Base-by-base conservation (phyloP, 1,139 yeast species). In the Saccharomyces hybrid region DNA sequence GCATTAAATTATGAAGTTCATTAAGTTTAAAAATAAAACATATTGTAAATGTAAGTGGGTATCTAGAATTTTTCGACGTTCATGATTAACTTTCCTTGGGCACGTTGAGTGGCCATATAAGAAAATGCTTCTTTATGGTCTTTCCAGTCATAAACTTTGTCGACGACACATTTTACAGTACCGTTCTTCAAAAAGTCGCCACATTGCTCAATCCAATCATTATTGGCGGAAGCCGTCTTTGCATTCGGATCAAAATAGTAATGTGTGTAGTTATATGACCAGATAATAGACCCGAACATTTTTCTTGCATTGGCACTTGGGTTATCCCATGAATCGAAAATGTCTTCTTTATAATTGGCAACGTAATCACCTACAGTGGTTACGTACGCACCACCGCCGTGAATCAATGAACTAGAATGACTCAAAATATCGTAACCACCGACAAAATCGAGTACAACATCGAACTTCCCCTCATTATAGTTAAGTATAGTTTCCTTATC, bases 21-120 rank as follows among this genome's bases (percentile, higher is more conserved):
- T 38, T 38, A 16, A 20, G 20, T 16, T 38, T 38, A 9, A 20
- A 38, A 38, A 9, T 9, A 38, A 11, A 9, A 9, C 26, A 38
- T 8, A 38, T 5, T n/a, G 8, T 20, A 5, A 9, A 38, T 4
- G 25, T 11, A 38, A 5, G 44, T 9, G 44, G 44, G 26, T 38
- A 38, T 38, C 44, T 59, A 73, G 55, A 73, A 73, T 50, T 64
- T 65, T 55, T 74, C 78, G 25, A 72, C 71, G 42, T 73, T 64
- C 47, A 74, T 55, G 4, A 87, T 77, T 52, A 87, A 72, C 67
- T 87, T 88, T 31, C 96, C 96, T 56, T 76, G 79, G n/a, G 83
- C 81, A 55, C 74, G 77, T 49, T 82, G 81, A 2, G 74, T 66
- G 28, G 68, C 70, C 55, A 85, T 70, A 59, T 72, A 75, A 2